Evolutionary conservation across 352 stramenopile genomes (phyloP).

Genomic region (Globisporangium paddicum): DNA sequence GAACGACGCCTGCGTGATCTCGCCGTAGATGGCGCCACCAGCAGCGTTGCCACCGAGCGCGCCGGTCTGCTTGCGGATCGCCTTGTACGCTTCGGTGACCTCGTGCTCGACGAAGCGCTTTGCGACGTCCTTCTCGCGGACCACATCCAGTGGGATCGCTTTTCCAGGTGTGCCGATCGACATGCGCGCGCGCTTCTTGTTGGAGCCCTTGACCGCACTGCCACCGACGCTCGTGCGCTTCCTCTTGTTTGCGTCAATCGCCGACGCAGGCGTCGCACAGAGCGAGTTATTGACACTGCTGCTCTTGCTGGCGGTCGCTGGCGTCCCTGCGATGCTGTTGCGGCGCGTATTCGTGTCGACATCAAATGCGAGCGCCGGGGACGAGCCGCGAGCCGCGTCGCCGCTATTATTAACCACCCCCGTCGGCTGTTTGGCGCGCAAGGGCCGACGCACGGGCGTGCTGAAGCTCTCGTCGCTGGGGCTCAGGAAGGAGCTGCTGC

Average conservation of each 20-base stretch:
- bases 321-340: slow-evolving; percentile 1
- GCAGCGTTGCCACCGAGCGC: slow-evolving; percentile 93
- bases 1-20: slow-evolving; percentile 96
- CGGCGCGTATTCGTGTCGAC: slow-evolving; percentile 14
- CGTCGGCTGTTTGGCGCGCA: neutral
- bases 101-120: slow-evolving; percentile 78
- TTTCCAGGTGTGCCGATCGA: slow-evolving; percentile 73
- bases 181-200: slow-evolving; percentile 56
- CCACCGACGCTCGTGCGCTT: slow-evolving; percentile 52
- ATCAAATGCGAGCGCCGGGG: neutral
- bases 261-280: neutral
- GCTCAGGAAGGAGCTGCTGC: neutral
- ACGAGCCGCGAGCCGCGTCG: neutral
- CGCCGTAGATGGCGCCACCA: slow-evolving; percentile 97
- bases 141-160: slow-evolving; percentile 51
- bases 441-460: slow-evolving; percentile 13
- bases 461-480: neutral
- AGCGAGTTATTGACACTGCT: neutral
- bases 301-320: slow-evolving; percentile 4
- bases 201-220: slow-evolving; percentile 22
- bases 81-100: slow-evolving; percentile 87
- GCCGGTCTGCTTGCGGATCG: slow-evolving; percentile 93
- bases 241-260: slow-evolving; percentile 20
- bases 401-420: slow-evolving; percentile 12
- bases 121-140: slow-evolving; percentile 59